Conservation (phyloP, 495 filamentous ascomycete species). For the Acidiella bohemica region DNA sequence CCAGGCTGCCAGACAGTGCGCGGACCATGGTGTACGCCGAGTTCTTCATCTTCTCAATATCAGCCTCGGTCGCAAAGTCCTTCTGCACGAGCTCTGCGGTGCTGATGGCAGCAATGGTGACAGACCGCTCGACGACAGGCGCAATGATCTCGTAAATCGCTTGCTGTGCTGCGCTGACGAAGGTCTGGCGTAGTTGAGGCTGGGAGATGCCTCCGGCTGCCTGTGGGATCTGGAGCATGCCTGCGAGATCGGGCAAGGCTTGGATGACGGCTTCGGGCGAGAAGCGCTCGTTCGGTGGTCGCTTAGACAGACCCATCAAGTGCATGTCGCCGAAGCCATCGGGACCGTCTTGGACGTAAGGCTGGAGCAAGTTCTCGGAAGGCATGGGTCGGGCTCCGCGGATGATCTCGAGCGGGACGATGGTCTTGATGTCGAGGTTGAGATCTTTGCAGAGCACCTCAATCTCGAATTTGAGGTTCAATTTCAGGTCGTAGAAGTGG, state of each 20-base stretch:
- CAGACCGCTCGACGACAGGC: conserved; percentile 90
- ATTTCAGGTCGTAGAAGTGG: conserved; percentile 77
- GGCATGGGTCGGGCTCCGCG: conserved; percentile 43
- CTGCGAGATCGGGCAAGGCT: conserved; percentile 64
- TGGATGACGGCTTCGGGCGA: conserved; percentile 60
- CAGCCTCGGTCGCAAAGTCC: conserved; percentile 85
- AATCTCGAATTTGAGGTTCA: conserved; percentile 96
- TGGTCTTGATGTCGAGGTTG: conserved; percentile 70
- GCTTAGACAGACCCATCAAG: conserved; percentile 50
- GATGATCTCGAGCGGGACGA: conserved; percentile 72
- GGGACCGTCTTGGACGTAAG: conserved; percentile 28
- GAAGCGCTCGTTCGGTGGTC: conserved; percentile 51
- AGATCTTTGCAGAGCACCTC: conserved; percentile 90
- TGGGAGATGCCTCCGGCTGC: conserved; percentile 36
- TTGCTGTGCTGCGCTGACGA: conserved; percentile 66
- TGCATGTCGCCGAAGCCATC: conserved; percentile 69
- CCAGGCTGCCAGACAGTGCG: conserved; percentile 80
- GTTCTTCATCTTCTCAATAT: conserved; percentile 70
- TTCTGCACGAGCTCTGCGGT: conserved; percentile 87
- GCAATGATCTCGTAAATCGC: conserved; percentile 90
- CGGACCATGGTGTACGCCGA: conserved; percentile 86
- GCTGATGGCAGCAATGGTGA: conserved; percentile 93
- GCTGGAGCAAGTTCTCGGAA: conserved; percentile 15
- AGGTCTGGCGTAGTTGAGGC: conserved; percentile 60
- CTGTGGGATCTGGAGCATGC: conserved; percentile 58